Evolutionary conservation across 768 basidiomycete species (phyloP).

Genomic region (Amanita pseudoporphyria): DNA sequence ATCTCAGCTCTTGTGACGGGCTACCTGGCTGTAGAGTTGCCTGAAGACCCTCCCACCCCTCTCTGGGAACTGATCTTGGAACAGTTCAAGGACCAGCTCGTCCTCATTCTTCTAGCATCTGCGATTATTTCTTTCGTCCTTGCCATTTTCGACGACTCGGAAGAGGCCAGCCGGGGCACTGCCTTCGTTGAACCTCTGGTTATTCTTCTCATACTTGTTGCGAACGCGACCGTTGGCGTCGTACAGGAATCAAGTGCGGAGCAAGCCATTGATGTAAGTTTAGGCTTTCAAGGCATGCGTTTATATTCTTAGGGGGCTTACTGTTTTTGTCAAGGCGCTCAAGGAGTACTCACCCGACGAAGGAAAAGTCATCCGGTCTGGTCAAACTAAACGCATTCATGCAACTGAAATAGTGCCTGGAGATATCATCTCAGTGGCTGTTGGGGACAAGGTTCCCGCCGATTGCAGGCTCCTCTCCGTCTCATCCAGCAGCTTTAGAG

Average conservation of each 20-base stretch:
- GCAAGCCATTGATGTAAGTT: conserved; percentile 89
- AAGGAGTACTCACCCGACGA: conserved; percentile 98
- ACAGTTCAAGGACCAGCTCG: conserved; percentile 98
- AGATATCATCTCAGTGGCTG: conserved; percentile 83
- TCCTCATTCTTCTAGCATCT: conserved; percentile 91
- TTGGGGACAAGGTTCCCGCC: conserved; percentile 93
- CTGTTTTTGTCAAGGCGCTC: conserved; percentile 53
- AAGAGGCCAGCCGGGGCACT: conserved; percentile 55
- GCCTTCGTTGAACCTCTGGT: conserved; percentile 95
- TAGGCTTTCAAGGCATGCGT: neutral
- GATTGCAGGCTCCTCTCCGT: conserved; percentile 87
- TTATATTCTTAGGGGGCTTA: conserved; percentile 5
- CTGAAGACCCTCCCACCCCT: conserved; percentile 86
- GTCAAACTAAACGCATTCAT: conserved; percentile 62
- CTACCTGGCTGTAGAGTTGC: conserved; percentile 44
- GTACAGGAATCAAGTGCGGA: conserved; percentile 96
- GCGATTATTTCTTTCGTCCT: conserved; percentile 91
- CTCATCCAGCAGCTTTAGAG: conserved; percentile 85
- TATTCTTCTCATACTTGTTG: conserved; percentile 90
- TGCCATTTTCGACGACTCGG: conserved; percentile 75
- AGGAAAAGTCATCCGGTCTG: conserved; percentile 78
- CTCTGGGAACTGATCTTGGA: conserved; percentile 94
- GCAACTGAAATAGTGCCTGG: conserved; percentile 90
- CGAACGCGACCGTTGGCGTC: conserved; percentile 96
- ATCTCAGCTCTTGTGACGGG: conserved; percentile 1